Conservation (phyloP, 352 stramenopile genomes). For the Phytopythium montanum region DNA sequence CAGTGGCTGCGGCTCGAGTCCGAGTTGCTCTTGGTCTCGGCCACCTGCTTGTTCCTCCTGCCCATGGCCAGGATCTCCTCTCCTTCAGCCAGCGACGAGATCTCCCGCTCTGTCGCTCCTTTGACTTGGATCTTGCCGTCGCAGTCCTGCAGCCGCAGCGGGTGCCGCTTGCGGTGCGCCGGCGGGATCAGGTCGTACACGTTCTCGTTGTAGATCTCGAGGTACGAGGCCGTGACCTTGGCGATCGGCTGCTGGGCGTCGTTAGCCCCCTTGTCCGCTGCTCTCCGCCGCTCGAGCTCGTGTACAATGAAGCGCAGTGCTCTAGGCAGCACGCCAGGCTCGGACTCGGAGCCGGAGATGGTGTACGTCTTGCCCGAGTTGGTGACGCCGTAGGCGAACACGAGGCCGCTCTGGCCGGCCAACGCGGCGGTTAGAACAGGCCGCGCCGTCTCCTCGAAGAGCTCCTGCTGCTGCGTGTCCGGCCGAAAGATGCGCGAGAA, state of each 20-base stretch:
- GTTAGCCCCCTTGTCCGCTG: conserved; percentile 12
- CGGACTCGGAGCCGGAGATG: conserved; percentile 87
- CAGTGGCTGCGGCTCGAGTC: conserved; percentile 91
- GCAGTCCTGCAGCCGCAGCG: conserved; percentile 74
- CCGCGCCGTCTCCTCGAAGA: conserved; percentile 90
- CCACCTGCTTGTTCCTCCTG: conserved; percentile 68
- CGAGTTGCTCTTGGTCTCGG: conserved; percentile 87
- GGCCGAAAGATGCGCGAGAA: conserved; percentile 84
- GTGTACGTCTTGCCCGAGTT: conserved; percentile 99
- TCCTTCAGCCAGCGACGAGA: conserved; percentile 65
- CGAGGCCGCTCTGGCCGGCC: conserved; percentile 79
- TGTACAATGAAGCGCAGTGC: conserved; percentile 69
- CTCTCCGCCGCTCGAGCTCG: conserved; percentile 46
- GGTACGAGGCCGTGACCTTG: conserved; percentile 88
- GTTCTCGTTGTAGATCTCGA: conserved; percentile 99
- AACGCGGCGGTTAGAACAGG: conserved; percentile 91
- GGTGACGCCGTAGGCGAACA: conserved; percentile 98
- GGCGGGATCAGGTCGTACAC: conserved; percentile 93
- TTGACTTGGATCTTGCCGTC: conserved; percentile 88
- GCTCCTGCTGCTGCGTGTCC: conserved; percentile 78
- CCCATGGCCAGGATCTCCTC: conserved; percentile 70
- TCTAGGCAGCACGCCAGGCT: conserved; percentile 82
- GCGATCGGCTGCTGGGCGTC: conserved; percentile 33
- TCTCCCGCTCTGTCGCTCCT: conserved; percentile 61
- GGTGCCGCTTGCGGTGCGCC: conserved; percentile 48